Evolutionary conservation across 345 rosid species (phyloP).

Genomic region (Arabidopsis arenosa): DNA sequence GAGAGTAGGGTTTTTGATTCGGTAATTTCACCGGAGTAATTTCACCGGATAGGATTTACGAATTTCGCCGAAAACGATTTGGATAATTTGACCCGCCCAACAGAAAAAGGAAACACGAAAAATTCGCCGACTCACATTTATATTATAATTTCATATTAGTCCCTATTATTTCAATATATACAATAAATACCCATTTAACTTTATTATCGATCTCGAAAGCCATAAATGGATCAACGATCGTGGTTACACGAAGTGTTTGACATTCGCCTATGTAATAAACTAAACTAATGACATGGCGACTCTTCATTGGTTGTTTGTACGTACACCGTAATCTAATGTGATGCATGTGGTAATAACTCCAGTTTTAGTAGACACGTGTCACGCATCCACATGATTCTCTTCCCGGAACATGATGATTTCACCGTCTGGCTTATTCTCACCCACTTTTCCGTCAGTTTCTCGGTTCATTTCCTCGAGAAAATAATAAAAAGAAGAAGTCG

Average conservation of each 20-base stretch:
- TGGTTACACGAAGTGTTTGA: constrained; percentile 5
- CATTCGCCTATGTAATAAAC: background rate
- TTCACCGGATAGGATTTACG: background rate
- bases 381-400: constrained; percentile 24
- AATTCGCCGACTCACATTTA: constrained; percentile 26
- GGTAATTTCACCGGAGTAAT: background rate
- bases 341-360: constrained; percentile 27
- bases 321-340: constrained; percentile 22
- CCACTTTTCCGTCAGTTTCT: constrained; percentile 37
- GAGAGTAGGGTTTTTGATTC: constrained; percentile 8
- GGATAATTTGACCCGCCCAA: constrained; percentile 34
- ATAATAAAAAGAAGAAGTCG: background rate
- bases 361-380: too few relatives aligned
- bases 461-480: constrained; percentile 27
- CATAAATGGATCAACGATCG: background rate
- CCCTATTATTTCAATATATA: background rate
- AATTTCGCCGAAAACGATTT: constrained; percentile 10
- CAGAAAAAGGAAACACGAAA: background rate
- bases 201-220: background rate
- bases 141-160: constrained; percentile 5
- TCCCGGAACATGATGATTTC: constrained; percentile 1
- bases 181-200: background rate
- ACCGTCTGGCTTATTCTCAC: constrained; percentile 5
- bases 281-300: constrained; percentile 7
- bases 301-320: background rate